Conservation (phyloP, 2,329 filamentous ascomycete genomes). For the Colletotrichum tofieldiae region DNA sequence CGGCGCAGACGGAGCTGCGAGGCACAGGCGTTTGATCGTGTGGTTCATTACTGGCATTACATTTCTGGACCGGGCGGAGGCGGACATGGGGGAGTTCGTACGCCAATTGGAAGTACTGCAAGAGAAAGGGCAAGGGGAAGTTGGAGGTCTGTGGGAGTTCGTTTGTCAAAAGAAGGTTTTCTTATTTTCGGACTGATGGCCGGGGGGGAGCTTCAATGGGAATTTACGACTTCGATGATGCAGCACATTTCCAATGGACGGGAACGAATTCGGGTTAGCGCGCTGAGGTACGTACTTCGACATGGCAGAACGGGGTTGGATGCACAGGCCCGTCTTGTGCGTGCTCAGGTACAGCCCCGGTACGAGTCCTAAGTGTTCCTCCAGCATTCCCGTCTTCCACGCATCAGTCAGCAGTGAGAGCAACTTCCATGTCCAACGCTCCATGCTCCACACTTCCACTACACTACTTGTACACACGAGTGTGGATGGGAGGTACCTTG, state of each 20-base stretch:
- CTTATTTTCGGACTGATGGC: slow-evolving; percentile 15
- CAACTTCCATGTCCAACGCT: not conserved
- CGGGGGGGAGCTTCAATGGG: slow-evolving; percentile 27
- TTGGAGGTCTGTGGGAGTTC: slow-evolving; percentile 3
- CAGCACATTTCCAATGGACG: slow-evolving; percentile 22
- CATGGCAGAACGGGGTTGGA: slow-evolving; percentile 7
- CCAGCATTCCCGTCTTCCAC: not conserved
- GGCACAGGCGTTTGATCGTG: slow-evolving; percentile 37
- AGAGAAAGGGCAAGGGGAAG: not conserved
- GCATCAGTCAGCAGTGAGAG: slow-evolving; percentile 9
- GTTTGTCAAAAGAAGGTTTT: slow-evolving; percentile 12
- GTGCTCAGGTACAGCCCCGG: not conserved
- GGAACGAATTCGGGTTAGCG: slow-evolving; percentile 17
- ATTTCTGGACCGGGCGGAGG: slow-evolving; percentile 30
- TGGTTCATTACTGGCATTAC: slow-evolving; percentile 42
- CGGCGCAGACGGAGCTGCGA: slow-evolving; percentile 21
- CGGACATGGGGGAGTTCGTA: slow-evolving; percentile 31
- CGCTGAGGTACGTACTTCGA: slow-evolving; percentile 18
- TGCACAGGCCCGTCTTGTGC: slow-evolving; percentile 9
- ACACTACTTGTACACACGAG: too few species aligned
- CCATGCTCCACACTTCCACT: not conserved
- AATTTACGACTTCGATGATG: slow-evolving; percentile 38
- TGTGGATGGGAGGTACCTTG: slow-evolving; percentile 30
- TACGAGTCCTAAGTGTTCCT: not conserved
- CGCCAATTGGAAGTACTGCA: not conserved